Percentiles rank a stretch among this genome's conserved stretches.
Evolutionary conservation across 202 grass and related monocot genomes (phyloP).

Genomic region (Schoenoplectus triqueter): DNA sequence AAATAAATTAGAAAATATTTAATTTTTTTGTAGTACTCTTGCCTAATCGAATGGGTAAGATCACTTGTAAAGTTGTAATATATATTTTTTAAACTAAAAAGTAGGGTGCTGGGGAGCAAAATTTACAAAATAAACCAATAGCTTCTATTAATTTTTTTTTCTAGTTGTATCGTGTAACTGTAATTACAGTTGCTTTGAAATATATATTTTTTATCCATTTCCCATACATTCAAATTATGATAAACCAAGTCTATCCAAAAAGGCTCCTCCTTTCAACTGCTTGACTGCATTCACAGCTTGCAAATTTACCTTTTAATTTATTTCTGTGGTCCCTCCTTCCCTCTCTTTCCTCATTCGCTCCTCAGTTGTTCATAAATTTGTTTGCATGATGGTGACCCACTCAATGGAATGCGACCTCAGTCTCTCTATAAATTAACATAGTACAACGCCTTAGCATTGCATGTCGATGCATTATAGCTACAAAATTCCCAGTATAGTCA

Average conservation of each 20-base stretch:
- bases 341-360: constrained; percentile 12
- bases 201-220: neutral
- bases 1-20: too few relatives aligned
- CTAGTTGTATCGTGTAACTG: neutral
- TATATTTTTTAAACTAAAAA: too few relatives aligned
- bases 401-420: neutral
- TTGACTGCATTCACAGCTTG: constrained; percentile 21
- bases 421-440: constrained; percentile 33
- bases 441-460: constrained; percentile 29
- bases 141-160: neutral
- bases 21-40: too few relatives aligned
- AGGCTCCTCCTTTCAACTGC: constrained; percentile 23
- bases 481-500: neutral
- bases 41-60: too few relatives aligned
- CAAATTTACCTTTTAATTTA: constrained; percentile 36
- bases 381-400: constrained; percentile 27
- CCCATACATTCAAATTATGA: neutral
- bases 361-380: constrained; percentile 38
- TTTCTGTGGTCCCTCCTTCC: constrained; percentile 21
- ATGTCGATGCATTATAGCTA: neutral
- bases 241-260: neutral
- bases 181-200: neutral
- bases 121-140: neutral
- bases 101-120: neutral
- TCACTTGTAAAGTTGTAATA: too few relatives aligned